Conservation (phyloP, 208 protist species). For the Naegleria fowleri region DNA sequence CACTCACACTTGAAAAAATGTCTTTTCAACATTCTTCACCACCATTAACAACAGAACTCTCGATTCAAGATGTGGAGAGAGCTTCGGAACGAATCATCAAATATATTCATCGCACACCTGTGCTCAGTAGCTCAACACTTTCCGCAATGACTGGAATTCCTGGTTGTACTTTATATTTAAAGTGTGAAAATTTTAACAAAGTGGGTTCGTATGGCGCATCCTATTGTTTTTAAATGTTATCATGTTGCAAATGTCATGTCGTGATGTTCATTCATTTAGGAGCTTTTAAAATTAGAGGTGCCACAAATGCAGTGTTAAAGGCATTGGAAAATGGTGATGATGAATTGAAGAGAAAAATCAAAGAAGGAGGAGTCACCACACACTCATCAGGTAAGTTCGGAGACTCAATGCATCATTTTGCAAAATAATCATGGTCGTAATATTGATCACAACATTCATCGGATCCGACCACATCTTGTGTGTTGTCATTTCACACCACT, state of each 20-base stretch:
- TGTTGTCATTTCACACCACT: no score
- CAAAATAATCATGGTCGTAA: no score
- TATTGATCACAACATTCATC: no score
- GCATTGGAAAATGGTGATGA: slow-evolving; percentile 10
- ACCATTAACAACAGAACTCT: no score
- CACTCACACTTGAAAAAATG: no score
- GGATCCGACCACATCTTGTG: no score
- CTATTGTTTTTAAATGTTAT: no score
- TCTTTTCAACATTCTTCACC: no score
- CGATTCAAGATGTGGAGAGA: neutral
- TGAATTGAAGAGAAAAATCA: neutral
- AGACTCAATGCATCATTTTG: no score
- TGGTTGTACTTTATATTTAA: neutral
- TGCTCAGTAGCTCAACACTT: neutral
- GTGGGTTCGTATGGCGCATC: no score
- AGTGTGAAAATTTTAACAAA: slow-evolving; percentile 24
- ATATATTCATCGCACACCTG: neutral
- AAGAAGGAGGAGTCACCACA: slow-evolving; percentile 48
- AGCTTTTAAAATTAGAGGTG: slow-evolving; percentile 61
- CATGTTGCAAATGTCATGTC: no score
- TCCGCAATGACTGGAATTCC: neutral
- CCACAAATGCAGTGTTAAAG: slow-evolving; percentile 49
- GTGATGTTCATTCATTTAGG: slow-evolving; percentile 34
- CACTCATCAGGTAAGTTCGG: slow-evolving; percentile 43
- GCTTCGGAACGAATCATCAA: neutral